Percentiles rank a stretch among this genome's conserved stretches.
phyloP scores from a whole-genome alignment of 257 asterid genomes.

The Echites panduratus region DNA sequence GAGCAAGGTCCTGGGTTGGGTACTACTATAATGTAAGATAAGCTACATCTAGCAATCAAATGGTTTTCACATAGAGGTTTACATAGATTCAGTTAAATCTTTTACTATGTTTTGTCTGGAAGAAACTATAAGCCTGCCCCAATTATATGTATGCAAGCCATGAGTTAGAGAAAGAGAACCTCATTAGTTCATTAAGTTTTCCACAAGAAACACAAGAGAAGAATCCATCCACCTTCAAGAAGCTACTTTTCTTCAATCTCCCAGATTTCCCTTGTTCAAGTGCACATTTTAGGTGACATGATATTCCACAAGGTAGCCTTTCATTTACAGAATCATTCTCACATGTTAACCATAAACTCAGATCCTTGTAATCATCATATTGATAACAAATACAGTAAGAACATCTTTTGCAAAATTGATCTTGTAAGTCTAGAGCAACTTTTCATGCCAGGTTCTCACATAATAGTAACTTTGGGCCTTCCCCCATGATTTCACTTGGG shows the following conservation, averaged over 20 bases:
- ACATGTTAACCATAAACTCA: conserved; percentile 73
- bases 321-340: conserved; percentile 51
- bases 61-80: neutral
- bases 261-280: conserved; percentile 55
- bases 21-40: neutral
- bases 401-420: conserved; percentile 69
- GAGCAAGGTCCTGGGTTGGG: neutral
- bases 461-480: conserved; percentile 23
- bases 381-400: conserved; percentile 68
- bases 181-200: conserved; percentile 62
- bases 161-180: conserved; percentile 32
- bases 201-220: conserved; percentile 73
- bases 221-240: conserved; percentile 62
- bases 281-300: conserved; percentile 82
- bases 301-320: conserved; percentile 60
- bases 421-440: conserved; percentile 47
- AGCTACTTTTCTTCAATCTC: conserved; percentile 38
- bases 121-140: neutral
- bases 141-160: neutral
- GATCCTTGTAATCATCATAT: conserved; percentile 86
- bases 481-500: conserved; percentile 20
- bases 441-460: conserved; percentile 73
- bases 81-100: neutral
- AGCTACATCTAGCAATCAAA: neutral
- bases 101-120: neutral